phyloP scores from a whole-genome alignment of 345 rosid genomes.

The Hypericum perforatum region DNA sequence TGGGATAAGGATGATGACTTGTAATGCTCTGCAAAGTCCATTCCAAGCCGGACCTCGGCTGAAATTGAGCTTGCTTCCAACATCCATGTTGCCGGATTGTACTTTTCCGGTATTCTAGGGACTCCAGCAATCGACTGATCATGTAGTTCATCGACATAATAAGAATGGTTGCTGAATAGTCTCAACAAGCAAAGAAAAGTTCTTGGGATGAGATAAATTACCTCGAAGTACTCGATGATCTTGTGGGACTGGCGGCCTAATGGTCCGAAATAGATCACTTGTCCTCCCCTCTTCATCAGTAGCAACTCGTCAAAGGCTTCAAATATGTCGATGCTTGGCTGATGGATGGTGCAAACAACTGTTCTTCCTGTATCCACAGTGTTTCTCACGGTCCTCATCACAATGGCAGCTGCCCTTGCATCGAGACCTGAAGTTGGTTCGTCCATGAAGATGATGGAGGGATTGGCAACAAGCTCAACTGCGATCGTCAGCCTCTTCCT shows the following conservation, averaged over 20 bases:
- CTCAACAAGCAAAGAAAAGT: too few species aligned
- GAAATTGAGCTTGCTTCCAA: background rate
- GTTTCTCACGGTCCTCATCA: too few species aligned
- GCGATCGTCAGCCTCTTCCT: too few species aligned
- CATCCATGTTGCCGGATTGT: constrained; percentile 3
- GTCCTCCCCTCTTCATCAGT: constrained; percentile 1
- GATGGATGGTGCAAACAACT: constrained; percentile 2
- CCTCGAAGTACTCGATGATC: background rate
- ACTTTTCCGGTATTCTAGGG: background rate
- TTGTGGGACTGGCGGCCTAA: background rate
- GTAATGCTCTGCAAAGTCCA: background rate
- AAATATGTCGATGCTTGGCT: background rate
- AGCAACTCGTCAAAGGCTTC: constrained; percentile 2
- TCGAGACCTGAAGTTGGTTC: too few species aligned
- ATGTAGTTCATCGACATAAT: too few species aligned
- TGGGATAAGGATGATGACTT: background rate
- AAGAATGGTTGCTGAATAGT: too few species aligned
- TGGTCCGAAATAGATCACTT: constrained; percentile 1
- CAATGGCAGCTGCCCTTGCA: too few species aligned
- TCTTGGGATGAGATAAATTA: too few species aligned
- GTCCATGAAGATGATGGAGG: too few species aligned
- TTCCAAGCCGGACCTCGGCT: background rate
- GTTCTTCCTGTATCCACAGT: too few species aligned
- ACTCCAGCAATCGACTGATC: background rate
- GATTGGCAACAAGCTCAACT: too few species aligned